phyloP scores from a whole-genome alignment of 169 alveolate species.

The Babesia divergens region DNA sequence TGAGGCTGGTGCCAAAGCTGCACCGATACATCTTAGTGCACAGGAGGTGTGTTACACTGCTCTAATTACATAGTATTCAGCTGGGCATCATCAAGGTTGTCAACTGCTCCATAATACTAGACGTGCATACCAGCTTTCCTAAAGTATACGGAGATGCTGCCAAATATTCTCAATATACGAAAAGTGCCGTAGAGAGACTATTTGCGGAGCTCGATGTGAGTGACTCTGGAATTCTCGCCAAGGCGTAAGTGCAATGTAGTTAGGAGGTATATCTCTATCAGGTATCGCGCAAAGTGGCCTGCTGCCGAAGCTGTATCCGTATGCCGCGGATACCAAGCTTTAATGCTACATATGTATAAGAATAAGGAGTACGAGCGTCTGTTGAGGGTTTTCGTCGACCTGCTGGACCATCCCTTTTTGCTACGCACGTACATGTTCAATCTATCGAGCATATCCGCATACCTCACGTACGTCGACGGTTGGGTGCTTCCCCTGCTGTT shows the following conservation, averaged over 20 bases:
- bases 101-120: background rate
- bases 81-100: constrained; percentile 18
- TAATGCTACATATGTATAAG: background rate
- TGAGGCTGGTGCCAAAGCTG: background rate
- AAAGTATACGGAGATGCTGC: background rate
- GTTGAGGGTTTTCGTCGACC: background rate
- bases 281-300: constrained; percentile 18
- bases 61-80: background rate
- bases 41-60: background rate
- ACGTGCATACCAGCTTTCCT: background rate
- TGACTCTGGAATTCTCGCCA: background rate
- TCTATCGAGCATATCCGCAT: background rate
- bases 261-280: background rate
- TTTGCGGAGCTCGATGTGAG: background rate
- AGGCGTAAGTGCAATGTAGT: constrained; percentile 11
- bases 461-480: constrained; percentile 10
- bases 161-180: background rate
- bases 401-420: constrained; percentile 15
- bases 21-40: background rate
- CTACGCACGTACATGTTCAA: background rate
- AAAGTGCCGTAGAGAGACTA: background rate
- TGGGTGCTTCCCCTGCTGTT: constrained; percentile 22
- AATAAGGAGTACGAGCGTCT: background rate
- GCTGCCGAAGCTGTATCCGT: background rate
- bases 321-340: constrained; percentile 9